Percentiles rank a stretch among this genome's conserved stretches.
Evolutionary conservation across 202 grass and related monocot genomes (phyloP).

Genomic region (Musa balbisiana): DNA sequence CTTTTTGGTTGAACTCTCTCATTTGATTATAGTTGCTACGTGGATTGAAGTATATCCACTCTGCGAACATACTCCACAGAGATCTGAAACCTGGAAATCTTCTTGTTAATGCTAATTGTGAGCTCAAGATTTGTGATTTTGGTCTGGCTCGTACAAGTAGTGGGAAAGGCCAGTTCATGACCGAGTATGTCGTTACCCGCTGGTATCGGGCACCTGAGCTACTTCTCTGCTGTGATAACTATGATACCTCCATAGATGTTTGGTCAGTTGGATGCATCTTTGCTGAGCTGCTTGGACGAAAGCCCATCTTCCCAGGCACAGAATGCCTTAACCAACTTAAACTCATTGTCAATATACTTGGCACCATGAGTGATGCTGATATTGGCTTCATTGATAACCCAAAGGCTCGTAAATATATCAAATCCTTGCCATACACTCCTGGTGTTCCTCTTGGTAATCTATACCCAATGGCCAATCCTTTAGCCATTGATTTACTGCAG

Average conservation of each 20-base stretch:
- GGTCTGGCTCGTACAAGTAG: slow-evolving; percentile 79
- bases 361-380: slow-evolving; percentile 49
- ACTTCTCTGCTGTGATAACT: slow-evolving; percentile 75
- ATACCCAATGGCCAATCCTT: slow-evolving; percentile 63
- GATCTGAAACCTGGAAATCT: slow-evolving; percentile 91
- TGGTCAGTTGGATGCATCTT: slow-evolving; percentile 97
- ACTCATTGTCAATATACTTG: slow-evolving; percentile 81
- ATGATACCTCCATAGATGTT: slow-evolving; percentile 81
- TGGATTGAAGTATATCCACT: slow-evolving; percentile 90
- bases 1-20: not conserved
- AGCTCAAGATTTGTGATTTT: slow-evolving; percentile 90
- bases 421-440: slow-evolving; percentile 76
- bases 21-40: slow-evolving; percentile 58
- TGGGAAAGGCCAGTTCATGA: slow-evolving; percentile 70
- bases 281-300: slow-evolving; percentile 85
- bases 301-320: slow-evolving; percentile 77
- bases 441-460: slow-evolving; percentile 55
- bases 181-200: slow-evolving; percentile 68
- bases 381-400: slow-evolving; percentile 68
- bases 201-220: slow-evolving; percentile 88
- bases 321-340: slow-evolving; percentile 92
- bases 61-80: slow-evolving; percentile 86
- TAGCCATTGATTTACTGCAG: slow-evolving; percentile 76
- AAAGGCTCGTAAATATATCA: slow-evolving; percentile 82
- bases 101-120: slow-evolving; percentile 90